These are phyloP conservation scores for Vicia sativa DNA, from an alignment of 306 rosid species.

Conservation along the genomic window DNA sequence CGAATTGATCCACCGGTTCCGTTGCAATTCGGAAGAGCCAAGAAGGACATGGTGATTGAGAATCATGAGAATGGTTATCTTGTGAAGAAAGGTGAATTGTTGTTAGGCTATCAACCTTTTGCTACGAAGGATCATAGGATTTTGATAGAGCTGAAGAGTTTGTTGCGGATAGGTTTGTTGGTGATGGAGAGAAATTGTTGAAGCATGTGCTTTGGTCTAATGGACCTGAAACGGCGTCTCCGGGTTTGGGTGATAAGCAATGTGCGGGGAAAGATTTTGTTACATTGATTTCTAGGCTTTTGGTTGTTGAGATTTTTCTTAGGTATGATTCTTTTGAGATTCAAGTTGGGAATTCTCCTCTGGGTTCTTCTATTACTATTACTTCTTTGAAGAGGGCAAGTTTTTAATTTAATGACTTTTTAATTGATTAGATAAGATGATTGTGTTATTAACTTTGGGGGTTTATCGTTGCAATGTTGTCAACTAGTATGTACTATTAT, in stretches of 20 bases:
- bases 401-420: constrained; percentile 39
- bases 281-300: constrained; percentile 56
- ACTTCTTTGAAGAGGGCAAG: constrained; percentile 82
- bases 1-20: constrained; percentile 91
- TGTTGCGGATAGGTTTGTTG: constrained; percentile 75
- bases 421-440: neutral
- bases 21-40: constrained; percentile 72
- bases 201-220: constrained; percentile 90
- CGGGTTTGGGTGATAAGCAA: constrained; percentile 63
- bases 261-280: constrained; percentile 88
- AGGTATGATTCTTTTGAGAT: constrained; percentile 86
- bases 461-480: neutral
- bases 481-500: neutral
- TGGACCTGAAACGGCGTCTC: constrained; percentile 66
- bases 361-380: constrained; percentile 68
- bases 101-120: constrained; percentile 86
- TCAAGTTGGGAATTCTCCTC: constrained; percentile 60
- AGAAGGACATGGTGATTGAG: constrained; percentile 62
- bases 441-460: neutral
- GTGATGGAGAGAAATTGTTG: constrained; percentile 71
- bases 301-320: constrained; percentile 71
- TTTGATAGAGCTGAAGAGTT: constrained; percentile 69
- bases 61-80: constrained; percentile 79
- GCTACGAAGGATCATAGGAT: constrained; percentile 84
- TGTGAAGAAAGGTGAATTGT: constrained; percentile 77